Conservation (phyloP, 768 basidiomycete genomes). For the Tephrocybe sp. region DNA sequence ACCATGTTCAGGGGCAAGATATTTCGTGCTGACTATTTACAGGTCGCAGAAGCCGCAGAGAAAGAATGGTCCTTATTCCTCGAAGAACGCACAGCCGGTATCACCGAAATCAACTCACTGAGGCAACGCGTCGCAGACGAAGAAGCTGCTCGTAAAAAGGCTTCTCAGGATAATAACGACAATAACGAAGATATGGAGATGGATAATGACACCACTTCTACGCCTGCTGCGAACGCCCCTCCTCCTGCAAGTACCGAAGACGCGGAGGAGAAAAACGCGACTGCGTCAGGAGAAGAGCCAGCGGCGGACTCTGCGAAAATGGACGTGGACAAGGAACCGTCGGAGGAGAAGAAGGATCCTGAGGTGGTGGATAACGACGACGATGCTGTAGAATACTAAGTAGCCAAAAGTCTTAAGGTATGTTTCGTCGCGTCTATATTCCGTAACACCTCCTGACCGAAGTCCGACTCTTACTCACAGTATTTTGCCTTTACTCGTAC, state of each 20-base stretch:
- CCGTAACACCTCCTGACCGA: no score
- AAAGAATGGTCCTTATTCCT: conserved; percentile 68
- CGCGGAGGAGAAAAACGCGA: no score
- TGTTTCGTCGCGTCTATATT: no score
- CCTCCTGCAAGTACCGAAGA: no score
- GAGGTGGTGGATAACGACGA: conserved; percentile 74
- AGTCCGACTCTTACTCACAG: no score
- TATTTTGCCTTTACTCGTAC: no score
- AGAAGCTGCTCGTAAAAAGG: conserved; percentile 55
- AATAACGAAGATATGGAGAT: conserved; percentile 40
- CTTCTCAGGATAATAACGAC: no score
- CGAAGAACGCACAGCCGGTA: conserved; percentile 53
- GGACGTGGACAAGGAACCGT: conserved; percentile 36
- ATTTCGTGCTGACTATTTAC: no score
- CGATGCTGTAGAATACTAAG: conserved; percentile 78
- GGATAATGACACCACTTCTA: conserved; percentile 20
- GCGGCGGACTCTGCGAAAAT: conserved; percentile 31
- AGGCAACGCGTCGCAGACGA: conserved; percentile 66
- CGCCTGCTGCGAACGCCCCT: no score
- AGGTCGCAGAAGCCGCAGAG: conserved; percentile 63
- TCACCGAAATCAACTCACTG: conserved; percentile 60
- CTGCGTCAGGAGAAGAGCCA: no score
- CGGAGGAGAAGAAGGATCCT: conserved; percentile 36
- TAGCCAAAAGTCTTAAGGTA: no score
- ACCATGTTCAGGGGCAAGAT: no score